phyloP scores from a whole-genome alignment of 2,329 filamentous ascomycete species.

The Fusarium heterosporum region DNA sequence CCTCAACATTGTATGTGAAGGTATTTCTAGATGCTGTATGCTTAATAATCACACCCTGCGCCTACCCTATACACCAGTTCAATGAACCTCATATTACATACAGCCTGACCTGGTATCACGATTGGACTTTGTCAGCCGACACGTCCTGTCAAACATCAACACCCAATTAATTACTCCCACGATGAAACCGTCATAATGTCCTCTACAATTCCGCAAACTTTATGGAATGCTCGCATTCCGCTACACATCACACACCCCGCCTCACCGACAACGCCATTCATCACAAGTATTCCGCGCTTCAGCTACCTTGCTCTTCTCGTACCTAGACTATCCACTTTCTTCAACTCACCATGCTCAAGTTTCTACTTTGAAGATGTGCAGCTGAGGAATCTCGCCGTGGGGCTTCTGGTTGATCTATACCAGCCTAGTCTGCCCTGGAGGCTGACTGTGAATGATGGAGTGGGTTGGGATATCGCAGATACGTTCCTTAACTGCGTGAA shows the following conservation, averaged over 20 bases:
- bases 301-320: constrained; percentile 69
- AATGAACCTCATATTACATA: background rate
- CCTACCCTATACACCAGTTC: constrained; percentile 15
- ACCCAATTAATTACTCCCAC: constrained; percentile 3
- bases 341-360: constrained; percentile 65
- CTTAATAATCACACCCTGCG: constrained; percentile 23
- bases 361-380: constrained; percentile 69
- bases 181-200: constrained; percentile 46
- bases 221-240: constrained; percentile 67
- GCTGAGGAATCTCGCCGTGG: constrained; percentile 65
- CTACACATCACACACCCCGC: constrained; percentile 65
- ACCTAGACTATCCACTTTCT: constrained; percentile 66
- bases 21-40: background rate
- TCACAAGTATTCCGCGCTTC: constrained; percentile 67
- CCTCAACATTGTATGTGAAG: background rate
- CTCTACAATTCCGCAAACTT: constrained; percentile 56
- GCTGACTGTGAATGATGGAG: constrained; percentile 65
- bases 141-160: constrained; percentile 7
- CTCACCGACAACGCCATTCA: constrained; percentile 61
- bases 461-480: constrained; percentile 70
- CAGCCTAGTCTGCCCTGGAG: constrained; percentile 66
- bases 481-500: constrained; percentile 74
- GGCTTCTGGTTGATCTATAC: constrained; percentile 68
- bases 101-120: constrained; percentile 11
- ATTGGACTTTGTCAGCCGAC: constrained; percentile 5